Percentiles rank a stretch among this genome's conserved stretches.
phyloP scores from a whole-genome alignment of 2,329 filamentous ascomycete genomes.

The Talaromyces marneffei region DNA sequence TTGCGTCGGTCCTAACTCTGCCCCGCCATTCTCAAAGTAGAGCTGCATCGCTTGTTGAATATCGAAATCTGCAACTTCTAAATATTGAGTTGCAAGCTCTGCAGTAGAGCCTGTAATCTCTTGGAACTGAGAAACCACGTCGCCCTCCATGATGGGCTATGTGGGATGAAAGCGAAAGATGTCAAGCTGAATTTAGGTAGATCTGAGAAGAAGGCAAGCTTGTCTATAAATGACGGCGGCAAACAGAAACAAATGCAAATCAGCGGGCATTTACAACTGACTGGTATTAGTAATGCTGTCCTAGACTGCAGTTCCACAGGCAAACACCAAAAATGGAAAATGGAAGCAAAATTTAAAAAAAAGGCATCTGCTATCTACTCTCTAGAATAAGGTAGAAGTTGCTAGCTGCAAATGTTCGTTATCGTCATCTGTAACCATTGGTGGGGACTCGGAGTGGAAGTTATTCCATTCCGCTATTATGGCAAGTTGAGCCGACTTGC shows the following conservation, averaged over 20 bases:
- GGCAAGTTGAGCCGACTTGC: not conserved
- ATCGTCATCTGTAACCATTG: conserved; percentile 8
- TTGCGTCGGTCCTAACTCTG: conserved; percentile 39
- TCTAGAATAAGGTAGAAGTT: not conserved
- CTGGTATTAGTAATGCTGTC: not conserved
- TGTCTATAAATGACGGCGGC: not conserved
- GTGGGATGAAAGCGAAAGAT: not conserved
- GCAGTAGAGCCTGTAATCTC: conserved; percentile 71
- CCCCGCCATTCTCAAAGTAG: conserved; percentile 81
- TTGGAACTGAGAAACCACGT: conserved; percentile 68
- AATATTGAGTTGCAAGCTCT: conserved; percentile 71
- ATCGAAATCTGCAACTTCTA: conserved; percentile 78
- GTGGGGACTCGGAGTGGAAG: not conserved
- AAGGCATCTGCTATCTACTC: not conserved
- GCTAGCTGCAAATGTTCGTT: not conserved
- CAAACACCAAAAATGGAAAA: not conserved
- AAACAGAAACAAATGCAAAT: not conserved
- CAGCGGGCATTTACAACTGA: not conserved
- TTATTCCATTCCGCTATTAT: conserved; percentile 5
- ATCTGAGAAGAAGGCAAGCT: not conserved
- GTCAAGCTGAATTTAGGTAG: not conserved
- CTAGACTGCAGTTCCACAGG: not conserved
- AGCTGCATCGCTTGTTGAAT: conserved; percentile 80
- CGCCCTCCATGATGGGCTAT: conserved; percentile 57
- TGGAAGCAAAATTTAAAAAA: not conserved